Conservation (phyloP, 2,329 filamentous ascomycete genomes). For the Phialophora chinensis region DNA sequence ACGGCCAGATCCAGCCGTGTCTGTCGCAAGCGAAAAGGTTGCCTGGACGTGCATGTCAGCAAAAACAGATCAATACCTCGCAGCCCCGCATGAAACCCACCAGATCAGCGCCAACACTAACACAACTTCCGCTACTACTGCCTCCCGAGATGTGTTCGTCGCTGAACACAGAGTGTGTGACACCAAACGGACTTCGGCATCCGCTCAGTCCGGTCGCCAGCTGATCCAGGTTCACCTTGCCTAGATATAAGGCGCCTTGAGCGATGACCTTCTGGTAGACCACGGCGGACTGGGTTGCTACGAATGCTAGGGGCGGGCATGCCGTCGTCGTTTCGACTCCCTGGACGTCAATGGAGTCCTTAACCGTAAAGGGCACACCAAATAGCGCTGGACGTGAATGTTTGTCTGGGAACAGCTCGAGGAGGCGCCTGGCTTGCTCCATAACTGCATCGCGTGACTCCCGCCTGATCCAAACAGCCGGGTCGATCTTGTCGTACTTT, state of each 20-base stretch:
- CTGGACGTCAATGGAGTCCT: slow-evolving; percentile 56
- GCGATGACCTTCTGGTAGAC: slow-evolving; percentile 56
- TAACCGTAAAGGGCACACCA: slow-evolving; percentile 57
- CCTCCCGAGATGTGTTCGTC: slow-evolving; percentile 61
- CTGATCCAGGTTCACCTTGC: slow-evolving; percentile 67
- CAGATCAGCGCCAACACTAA: slow-evolving; percentile 60
- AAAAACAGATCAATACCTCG: not conserved
- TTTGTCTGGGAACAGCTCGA: slow-evolving; percentile 48
- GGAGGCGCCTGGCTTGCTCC: slow-evolving; percentile 50
- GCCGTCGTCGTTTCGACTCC: slow-evolving; percentile 56
- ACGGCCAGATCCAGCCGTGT: slow-evolving; percentile 42
- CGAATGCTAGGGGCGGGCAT: slow-evolving; percentile 56
- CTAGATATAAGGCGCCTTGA: slow-evolving; percentile 62
- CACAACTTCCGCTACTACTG: slow-evolving; percentile 62
- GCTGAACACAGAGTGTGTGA: slow-evolving; percentile 58
- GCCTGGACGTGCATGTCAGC: slow-evolving; percentile 23
- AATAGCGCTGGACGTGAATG: slow-evolving; percentile 56
- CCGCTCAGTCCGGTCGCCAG: slow-evolving; percentile 67
- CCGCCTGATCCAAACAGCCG: slow-evolving; percentile 60
- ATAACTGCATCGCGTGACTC: slow-evolving; percentile 49
- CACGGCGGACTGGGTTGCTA: slow-evolving; percentile 53
- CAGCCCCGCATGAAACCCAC: slow-evolving; percentile 41
- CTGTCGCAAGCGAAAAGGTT: slow-evolving; percentile 59
- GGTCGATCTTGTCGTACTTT: slow-evolving; percentile 54
- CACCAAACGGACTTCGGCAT: slow-evolving; percentile 64